These are phyloP conservation scores for Syncephalastrum monosporum DNA, from an alignment of 371 early-diverging fungal species.

Conservation along the genomic window DNA sequence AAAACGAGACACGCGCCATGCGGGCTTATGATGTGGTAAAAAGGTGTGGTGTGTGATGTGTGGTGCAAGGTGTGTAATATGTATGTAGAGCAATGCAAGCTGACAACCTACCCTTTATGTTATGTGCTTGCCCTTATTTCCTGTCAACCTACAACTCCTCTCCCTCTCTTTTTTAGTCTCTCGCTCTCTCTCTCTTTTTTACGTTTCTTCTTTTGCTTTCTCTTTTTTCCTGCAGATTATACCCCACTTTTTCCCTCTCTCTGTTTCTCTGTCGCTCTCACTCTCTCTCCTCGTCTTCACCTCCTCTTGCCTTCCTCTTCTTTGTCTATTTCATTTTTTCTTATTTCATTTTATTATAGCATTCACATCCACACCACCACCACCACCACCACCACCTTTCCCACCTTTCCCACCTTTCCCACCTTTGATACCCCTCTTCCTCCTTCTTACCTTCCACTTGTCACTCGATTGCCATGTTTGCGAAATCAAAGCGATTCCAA, in stretches of 20 bases:
- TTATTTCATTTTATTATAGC: too few species aligned
- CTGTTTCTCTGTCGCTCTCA: neutral
- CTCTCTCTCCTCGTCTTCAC: conserved; percentile 3
- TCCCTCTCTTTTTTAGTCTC: neutral
- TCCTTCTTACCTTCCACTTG: conserved; percentile 6
- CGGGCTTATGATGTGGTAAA: too few species aligned
- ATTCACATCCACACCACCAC: too few species aligned
- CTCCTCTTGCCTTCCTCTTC: conserved; percentile 3
- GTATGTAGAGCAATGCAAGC: too few species aligned
- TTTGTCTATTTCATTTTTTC: neutral
- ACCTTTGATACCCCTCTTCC: conserved; percentile 5
- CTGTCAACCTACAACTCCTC: conserved; percentile 1
- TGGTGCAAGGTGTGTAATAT: too few species aligned
- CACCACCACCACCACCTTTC: too few species aligned
- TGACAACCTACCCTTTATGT: too few species aligned
- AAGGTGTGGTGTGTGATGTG: too few species aligned
- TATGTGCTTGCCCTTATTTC: too few species aligned
- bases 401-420: too few species aligned
- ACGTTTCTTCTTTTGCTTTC: conserved; percentile 5
- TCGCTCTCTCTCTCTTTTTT: neutral
- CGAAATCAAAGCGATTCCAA: conserved; percentile 43
- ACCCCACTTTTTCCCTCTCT: conserved; percentile 1
- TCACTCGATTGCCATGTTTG: conserved; percentile 29
- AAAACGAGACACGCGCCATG: too few species aligned
- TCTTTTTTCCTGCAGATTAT: conserved; percentile 2